These are phyloP conservation scores for Entomophthora muscae DNA, from an alignment of 371 early-diverging fungal species.

Conservation along the genomic window DNA sequence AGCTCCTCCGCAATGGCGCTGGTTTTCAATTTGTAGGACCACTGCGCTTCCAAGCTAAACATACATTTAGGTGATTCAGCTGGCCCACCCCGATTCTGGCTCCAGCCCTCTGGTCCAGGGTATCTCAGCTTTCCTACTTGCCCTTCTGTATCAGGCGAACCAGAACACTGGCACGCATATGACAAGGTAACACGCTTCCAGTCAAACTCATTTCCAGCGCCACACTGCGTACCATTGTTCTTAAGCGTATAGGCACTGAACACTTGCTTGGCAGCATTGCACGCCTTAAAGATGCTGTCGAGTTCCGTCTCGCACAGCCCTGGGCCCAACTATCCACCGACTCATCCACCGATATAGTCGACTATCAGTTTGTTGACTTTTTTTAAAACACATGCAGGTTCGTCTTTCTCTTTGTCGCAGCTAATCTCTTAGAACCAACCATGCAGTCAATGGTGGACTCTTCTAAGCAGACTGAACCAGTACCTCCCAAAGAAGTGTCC, in stretches of 20 bases:
- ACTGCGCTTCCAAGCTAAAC: background rate
- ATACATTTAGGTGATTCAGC: constrained; percentile 2
- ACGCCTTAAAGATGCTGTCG: background rate
- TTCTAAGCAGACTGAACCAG: background rate
- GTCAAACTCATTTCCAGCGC: background rate
- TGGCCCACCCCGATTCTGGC: constrained; percentile 36
- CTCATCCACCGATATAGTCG: background rate
- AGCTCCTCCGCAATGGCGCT: constrained; percentile 71
- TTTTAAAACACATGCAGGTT: background rate
- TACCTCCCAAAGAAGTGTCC: background rate
- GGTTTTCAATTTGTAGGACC: constrained; percentile 70
- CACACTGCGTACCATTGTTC: background rate
- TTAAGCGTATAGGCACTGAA: constrained; percentile 2
- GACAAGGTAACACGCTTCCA: constrained; percentile 18
- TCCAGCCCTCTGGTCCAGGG: constrained; percentile 74
- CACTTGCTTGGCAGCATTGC: background rate
- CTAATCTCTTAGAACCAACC: background rate
- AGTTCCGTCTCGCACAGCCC: background rate
- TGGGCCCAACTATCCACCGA: constrained; percentile 2
- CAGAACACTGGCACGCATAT: constrained; percentile 54
- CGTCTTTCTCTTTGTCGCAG: background rate
- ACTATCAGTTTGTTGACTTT: background rate
- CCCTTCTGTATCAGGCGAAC: constrained; percentile 72
- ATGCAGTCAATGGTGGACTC: background rate
- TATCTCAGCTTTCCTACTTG: constrained; percentile 67